Evolutionary conservation across 1,139 yeast species (phyloP), one percentile per base, ranked within the genome.

Genomic region (Taphrina wiesneri): DNA sequence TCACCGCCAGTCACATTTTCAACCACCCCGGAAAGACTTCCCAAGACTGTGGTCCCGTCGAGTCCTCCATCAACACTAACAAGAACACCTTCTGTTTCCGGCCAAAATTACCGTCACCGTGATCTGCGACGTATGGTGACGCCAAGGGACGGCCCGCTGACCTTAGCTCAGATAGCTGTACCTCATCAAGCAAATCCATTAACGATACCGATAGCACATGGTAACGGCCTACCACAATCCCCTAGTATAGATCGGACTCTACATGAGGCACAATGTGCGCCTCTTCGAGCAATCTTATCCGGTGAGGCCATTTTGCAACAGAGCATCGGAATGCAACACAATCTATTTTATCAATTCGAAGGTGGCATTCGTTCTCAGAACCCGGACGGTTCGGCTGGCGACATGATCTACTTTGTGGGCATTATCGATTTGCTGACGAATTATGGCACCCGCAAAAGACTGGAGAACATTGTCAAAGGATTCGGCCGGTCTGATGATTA

Each of bases 391-490:
- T 81, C 83, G 61, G 90, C 91, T 30, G 75, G 85, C 56, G 81
- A 84, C 30, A 85, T 88, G 68, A 85, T 95, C 15, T 95, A 95
- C 76, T 95, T 92, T 74, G 78, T 95, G 72, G 99, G 99, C 15
- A 86, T 95, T 56, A 95, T 95, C 72, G 99, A 95, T 75, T 92
- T 96, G 76, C 79, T 95, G 70, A 95, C 99, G 0, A 85, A 87
- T 39, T 95, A 95, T 74, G 87, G 91, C 0, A 76, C 87, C 28
- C 78, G 85, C 71, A 95, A 95, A 75, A 82, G 84, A 69, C 75
- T 91, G 56, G 99, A 95, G 75, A 93, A 99, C 0, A 84, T 90
- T 71, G 88, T 92, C 86, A 82, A 97, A 75, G 81, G 89, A 9
- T 72, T 95, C 46, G 83, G 84, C 45, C 90, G 90, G n/a, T 30